phyloP scores from a whole-genome alignment of 148 eudicot genomes.

The Persicaria tinctoria region DNA sequence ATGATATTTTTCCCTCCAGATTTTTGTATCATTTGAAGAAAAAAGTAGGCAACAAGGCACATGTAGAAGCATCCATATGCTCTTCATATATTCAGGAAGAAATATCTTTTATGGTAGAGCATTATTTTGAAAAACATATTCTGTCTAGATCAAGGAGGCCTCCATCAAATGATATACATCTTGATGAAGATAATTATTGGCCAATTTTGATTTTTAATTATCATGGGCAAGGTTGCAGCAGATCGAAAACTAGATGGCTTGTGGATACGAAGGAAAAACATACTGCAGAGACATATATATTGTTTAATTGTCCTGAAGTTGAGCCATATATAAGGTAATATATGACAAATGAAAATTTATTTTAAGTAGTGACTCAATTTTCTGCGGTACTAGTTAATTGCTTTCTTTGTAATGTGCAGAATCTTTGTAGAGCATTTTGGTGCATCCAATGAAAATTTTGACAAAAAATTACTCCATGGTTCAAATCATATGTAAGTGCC shows the following conservation, averaged over 20 bases:
- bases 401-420: background rate
- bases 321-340: background rate
- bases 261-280: background rate
- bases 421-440: background rate
- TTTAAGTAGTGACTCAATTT: too few species aligned
- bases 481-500: background rate
- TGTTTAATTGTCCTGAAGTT: background rate
- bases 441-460: background rate
- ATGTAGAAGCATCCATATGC: background rate
- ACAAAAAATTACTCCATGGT: background rate
- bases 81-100: slow-evolving; percentile 5
- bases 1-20: too few species aligned
- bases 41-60: background rate
- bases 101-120: background rate
- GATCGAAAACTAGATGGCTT: background rate
- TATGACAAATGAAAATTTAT: background rate
- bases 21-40: background rate
- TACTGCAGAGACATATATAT: background rate
- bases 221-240: background rate
- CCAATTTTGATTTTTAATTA: too few species aligned
- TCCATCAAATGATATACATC: background rate
- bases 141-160: background rate
- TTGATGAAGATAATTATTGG: background rate
- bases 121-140: background rate
- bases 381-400: background rate